phyloP scores from a whole-genome alignment of 192 early-diverging fungal genomes.

The Coemansia erecta region DNA sequence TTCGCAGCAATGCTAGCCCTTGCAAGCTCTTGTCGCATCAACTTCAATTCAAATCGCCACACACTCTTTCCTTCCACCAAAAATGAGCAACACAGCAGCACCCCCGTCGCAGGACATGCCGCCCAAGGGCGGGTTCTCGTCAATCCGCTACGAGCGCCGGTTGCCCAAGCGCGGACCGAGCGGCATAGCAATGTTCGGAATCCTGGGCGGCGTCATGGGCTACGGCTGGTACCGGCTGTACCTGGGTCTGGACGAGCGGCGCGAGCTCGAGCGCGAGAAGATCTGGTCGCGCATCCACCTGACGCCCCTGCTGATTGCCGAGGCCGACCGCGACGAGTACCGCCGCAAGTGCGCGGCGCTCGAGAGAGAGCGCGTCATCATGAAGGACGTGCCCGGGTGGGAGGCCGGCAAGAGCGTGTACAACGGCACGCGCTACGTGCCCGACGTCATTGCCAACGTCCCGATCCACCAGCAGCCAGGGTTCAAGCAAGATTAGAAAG shows the following conservation, averaged over 20 bases:
- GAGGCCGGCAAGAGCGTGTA: conserved; percentile 84
- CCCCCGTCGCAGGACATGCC: conserved; percentile 44
- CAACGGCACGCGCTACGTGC: conserved; percentile 79
- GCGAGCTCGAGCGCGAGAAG: conserved; percentile 90
- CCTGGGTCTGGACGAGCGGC: conserved; percentile 37
- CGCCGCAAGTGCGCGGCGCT: conserved; percentile 73
- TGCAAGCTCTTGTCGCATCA: neutral
- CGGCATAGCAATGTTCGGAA: conserved; percentile 77
- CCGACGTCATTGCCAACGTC: conserved; percentile 48
- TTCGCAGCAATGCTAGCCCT: too few species aligned
- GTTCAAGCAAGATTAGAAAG: conserved; percentile 20
- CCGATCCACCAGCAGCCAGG: conserved; percentile 45
- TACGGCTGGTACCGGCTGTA: conserved; percentile 76
- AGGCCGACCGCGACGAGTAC: conserved; percentile 88
- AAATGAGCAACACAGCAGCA: conserved; percentile 24
- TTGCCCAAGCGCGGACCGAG: conserved; percentile 88
- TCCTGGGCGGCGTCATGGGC: conserved; percentile 69
- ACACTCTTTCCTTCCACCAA: neutral
- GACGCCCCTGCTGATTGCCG: conserved; percentile 87
- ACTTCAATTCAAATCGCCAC: neutral
- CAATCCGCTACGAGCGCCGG: conserved; percentile 85
- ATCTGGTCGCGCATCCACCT: conserved; percentile 91
- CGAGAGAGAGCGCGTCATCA: conserved; percentile 76
- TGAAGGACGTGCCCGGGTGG: conserved; percentile 82
- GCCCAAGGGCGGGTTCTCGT: conserved; percentile 62